phyloP scores from a whole-genome alignment of 306 rosid species.

The Styphnolobium japonicum region DNA sequence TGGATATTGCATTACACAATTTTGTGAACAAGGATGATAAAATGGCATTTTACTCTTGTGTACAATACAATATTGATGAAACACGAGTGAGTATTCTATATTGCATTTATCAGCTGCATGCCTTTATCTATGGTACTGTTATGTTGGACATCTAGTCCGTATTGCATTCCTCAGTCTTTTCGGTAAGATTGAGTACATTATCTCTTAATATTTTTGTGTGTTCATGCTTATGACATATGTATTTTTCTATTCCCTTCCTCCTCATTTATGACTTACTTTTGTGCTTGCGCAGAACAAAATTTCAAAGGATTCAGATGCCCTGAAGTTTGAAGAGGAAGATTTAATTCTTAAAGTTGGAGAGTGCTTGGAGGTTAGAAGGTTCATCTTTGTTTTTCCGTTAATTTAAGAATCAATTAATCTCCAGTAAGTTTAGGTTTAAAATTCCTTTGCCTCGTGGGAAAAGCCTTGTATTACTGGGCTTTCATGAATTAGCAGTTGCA shows the following conservation, averaged over 20 bases:
- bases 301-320: constrained; percentile 60
- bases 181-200: neutral
- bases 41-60: constrained; percentile 82
- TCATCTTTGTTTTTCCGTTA: constrained; percentile 8
- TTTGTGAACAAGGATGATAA: constrained; percentile 94
- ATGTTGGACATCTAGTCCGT: constrained; percentile 14
- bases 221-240: neutral
- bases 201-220: constrained; percentile 18
- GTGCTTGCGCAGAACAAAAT: constrained; percentile 62
- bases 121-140: constrained; percentile 1
- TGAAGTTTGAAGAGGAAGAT: constrained; percentile 76
- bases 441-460: constrained; percentile 3
- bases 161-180: neutral
- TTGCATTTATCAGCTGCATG: neutral
- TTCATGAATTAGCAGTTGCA: constrained; percentile 16
- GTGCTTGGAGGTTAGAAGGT: constrained; percentile 73
- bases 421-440: neutral
- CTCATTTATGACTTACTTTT: constrained; percentile 29
- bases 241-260: neutral
- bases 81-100: constrained; percentile 70
- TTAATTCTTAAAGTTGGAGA: constrained; percentile 93
- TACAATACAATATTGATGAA: constrained; percentile 77
- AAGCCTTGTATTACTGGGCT: constrained; percentile 19
- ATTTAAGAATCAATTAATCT: neutral
- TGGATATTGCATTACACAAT: constrained; percentile 88